A percentile compares a stretch with the other conserved stretches of the same genome.
phyloP scores from a whole-genome alignment of 768 basidiomycete genomes.

The Pulveroboletus ravenelii region DNA sequence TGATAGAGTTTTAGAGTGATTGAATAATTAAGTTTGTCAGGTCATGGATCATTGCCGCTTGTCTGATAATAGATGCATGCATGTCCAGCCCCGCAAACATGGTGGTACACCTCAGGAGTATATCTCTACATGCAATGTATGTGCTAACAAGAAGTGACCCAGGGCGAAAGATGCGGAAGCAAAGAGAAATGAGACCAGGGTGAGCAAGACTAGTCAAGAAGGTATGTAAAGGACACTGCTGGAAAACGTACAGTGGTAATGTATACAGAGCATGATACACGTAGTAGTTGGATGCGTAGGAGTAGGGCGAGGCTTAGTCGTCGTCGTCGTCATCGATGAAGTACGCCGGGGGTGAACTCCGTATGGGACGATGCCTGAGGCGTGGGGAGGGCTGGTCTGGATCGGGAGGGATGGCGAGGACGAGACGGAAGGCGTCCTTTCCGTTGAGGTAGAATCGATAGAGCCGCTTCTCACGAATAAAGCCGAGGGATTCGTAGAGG shows the following conservation, averaged over 20 bases:
- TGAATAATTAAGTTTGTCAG: no score
- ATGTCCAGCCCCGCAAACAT: background rate
- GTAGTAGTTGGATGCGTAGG: background rate
- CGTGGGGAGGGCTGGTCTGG: conserved; percentile 17
- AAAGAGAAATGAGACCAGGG: background rate
- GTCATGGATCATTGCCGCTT: background rate
- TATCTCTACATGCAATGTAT: conserved; percentile 10
- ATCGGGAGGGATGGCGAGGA: conserved; percentile 52
- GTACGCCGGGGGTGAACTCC: conserved; percentile 16
- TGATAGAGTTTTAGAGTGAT: background rate
- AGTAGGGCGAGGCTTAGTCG: background rate
- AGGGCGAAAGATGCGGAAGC: background rate
- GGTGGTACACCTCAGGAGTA: background rate
- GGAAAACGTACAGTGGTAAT: conserved; percentile 3
- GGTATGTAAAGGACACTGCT: conserved; percentile 3
- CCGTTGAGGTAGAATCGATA: conserved; percentile 96
- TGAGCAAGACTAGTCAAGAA: conserved; percentile 1
- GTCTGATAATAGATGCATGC: background rate
- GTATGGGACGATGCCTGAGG: conserved; percentile 13
- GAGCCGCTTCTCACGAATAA: conserved; percentile 92
- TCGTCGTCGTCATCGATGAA: conserved; percentile 23
- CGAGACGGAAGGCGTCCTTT: conserved; percentile 89
- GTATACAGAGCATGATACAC: conserved; percentile 6
- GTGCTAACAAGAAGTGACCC: background rate
- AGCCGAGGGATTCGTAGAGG: conserved; percentile 88